phyloP scores from a whole-genome alignment of 495 filamentous ascomycete species.

The Daldinia caldariorum region DNA sequence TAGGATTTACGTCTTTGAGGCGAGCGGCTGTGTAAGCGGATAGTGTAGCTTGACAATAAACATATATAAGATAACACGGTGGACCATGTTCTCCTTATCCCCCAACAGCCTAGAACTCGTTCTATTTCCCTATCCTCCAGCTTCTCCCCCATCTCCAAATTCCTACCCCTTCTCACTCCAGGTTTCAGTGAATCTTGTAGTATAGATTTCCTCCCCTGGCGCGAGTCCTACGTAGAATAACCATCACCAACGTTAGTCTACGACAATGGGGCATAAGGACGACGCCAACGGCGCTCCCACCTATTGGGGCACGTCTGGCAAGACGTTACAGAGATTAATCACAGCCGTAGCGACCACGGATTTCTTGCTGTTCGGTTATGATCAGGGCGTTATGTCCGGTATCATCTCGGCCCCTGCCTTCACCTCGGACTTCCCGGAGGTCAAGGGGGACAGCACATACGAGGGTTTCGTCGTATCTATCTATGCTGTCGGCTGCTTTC shows the following conservation, averaged over 20 bases:
- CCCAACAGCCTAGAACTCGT: constrained; percentile 34
- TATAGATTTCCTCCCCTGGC: constrained; percentile 19
- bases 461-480: constrained; percentile 81
- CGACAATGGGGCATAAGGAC: constrained; percentile 38
- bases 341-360: constrained; percentile 65
- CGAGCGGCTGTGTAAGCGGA: constrained; percentile 19
- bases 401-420: constrained; percentile 55
- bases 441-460: constrained; percentile 56
- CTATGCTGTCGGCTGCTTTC: constrained; percentile 71
- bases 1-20: constrained; percentile 5
- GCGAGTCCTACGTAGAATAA: constrained; percentile 2
- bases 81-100: constrained; percentile 24
- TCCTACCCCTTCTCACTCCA: constrained; percentile 11
- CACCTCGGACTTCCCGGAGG: constrained; percentile 52
- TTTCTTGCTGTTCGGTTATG: constrained; percentile 72
- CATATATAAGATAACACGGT: constrained; percentile 34
- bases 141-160: constrained; percentile 7
- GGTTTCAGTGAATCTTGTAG: constrained; percentile 12
- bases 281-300: constrained; percentile 38
- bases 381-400: constrained; percentile 63
- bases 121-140: constrained; percentile 25
- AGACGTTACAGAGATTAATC: constrained; percentile 26
- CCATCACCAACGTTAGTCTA: constrained; percentile 19
- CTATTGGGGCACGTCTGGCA: constrained; percentile 39
- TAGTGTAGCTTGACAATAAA: constrained; percentile 24